phyloP scores from a whole-genome alignment of 176 grass and related monocot species.

The Hyparrhenia diplandra region DNA sequence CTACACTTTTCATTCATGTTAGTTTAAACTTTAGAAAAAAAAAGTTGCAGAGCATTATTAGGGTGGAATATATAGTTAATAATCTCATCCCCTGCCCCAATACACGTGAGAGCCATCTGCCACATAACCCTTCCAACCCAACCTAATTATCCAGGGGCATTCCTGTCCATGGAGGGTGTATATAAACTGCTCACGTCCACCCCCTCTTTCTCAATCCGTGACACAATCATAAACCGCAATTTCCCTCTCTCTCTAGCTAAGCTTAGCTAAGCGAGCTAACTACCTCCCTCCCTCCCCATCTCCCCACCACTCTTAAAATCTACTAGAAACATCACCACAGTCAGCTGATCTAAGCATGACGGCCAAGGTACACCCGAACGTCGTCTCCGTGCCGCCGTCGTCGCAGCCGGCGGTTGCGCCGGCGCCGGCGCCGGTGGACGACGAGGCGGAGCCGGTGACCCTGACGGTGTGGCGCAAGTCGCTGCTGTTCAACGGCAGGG shows the following conservation, averaged over 20 bases:
- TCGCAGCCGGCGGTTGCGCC: background rate
- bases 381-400: constrained; percentile 27
- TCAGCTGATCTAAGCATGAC: background rate
- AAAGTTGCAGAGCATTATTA: constrained; percentile 30
- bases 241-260: background rate
- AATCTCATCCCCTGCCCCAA: constrained; percentile 22
- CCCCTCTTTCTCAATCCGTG: constrained; percentile 5
- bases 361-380: constrained; percentile 51
- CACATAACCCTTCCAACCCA: constrained; percentile 26
- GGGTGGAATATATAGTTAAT: background rate
- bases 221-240: background rate
- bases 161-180: constrained; percentile 28
- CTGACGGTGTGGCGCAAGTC: constrained; percentile 97
- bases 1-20: background rate
- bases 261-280: background rate
- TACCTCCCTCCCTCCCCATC: background rate
- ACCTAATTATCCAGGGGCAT: constrained; percentile 44
- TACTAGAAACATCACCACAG: too few relatives aligned
- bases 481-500: constrained; percentile 71
- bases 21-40: background rate
- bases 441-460: constrained; percentile 41
- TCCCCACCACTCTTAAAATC: background rate
- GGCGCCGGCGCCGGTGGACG: background rate
- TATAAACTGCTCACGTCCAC: constrained; percentile 26
- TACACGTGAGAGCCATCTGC: constrained; percentile 34